Percentiles rank a stretch among this genome's conserved stretches.
phyloP scores from a whole-genome alignment of 257 asterid species.

The Solanum arcanum region DNA sequence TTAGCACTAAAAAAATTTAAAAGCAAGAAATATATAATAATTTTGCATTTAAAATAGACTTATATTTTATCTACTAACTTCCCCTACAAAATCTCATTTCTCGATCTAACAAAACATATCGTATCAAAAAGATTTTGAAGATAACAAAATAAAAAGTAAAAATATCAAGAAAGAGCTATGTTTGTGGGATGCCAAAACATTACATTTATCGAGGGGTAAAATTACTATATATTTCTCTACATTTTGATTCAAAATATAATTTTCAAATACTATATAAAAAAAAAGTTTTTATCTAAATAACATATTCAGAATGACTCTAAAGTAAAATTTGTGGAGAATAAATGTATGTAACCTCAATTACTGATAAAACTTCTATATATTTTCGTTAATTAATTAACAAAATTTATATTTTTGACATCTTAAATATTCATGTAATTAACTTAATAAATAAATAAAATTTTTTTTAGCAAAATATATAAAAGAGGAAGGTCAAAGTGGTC shows the following conservation, averaged over 20 bases:
- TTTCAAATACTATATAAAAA: too few relatives aligned
- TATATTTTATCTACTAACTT: neutral
- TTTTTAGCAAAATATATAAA: neutral
- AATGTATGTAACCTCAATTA: neutral
- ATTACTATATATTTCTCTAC: neutral
- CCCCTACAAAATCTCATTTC: neutral
- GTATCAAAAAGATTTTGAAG: neutral
- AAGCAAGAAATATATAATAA: neutral
- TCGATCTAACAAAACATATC: neutral
- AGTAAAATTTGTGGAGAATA: neutral
- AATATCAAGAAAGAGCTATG: neutral
- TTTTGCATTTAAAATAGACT: neutral
- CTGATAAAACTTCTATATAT: neutral
- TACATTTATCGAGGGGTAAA: neutral
- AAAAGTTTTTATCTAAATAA: too few relatives aligned
- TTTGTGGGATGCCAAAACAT: neutral
- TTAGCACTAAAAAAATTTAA: neutral
- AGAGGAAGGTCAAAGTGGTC: constrained; percentile 45
- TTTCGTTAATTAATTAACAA: neutral
- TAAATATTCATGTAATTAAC: neutral
- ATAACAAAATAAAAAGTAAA: too few relatives aligned
- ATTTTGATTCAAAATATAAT: too few relatives aligned
- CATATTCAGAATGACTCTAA: too few relatives aligned
- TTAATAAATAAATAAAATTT: neutral
- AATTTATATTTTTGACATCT: neutral